phyloP scores from a whole-genome alignment of 495 filamentous ascomycete species.

The Podospora appendiculata region DNA sequence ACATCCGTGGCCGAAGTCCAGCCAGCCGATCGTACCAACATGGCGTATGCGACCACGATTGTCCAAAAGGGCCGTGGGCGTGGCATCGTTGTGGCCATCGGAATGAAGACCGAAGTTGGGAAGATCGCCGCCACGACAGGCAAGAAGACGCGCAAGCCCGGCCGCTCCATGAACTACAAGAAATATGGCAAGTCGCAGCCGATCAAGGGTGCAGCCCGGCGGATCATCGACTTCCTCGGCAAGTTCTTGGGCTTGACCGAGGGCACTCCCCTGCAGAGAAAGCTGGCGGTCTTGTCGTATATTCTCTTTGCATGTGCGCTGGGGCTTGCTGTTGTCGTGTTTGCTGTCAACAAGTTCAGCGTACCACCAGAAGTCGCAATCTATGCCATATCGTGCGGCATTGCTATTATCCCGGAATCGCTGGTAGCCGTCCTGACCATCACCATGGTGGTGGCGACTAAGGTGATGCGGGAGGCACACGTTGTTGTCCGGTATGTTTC shows the following conservation, averaged over 20 bases:
- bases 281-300: constrained; percentile 69
- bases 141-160: constrained; percentile 53
- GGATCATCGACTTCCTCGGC: constrained; percentile 55
- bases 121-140: constrained; percentile 64
- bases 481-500: constrained; percentile 56
- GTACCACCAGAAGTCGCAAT: constrained; percentile 66
- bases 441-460: constrained; percentile 71
- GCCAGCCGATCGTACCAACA: constrained; percentile 59
- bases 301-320: constrained; percentile 67
- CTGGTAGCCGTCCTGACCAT: constrained; percentile 65
- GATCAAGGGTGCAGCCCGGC: constrained; percentile 47
- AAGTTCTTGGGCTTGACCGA: constrained; percentile 68
- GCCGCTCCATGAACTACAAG: constrained; percentile 54
- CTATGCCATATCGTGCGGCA: constrained; percentile 69
- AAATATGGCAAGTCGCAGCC: constrained; percentile 53
- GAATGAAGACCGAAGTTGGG: constrained; percentile 80
- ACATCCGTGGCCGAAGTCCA: constrained; percentile 43
- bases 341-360: constrained; percentile 65
- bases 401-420: constrained; percentile 66
- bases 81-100: constrained; percentile 61
- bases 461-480: constrained; percentile 65
- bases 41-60: constrained; percentile 61
- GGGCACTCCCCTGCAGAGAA: constrained; percentile 76
- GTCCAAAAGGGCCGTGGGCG: constrained; percentile 61
- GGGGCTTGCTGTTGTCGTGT: constrained; percentile 70